Evolutionary conservation across 2,329 filamentous ascomycete species (phyloP), one percentile per base, ranked within the genome.

Genomic region (Paecilomyces sp.): DNA sequence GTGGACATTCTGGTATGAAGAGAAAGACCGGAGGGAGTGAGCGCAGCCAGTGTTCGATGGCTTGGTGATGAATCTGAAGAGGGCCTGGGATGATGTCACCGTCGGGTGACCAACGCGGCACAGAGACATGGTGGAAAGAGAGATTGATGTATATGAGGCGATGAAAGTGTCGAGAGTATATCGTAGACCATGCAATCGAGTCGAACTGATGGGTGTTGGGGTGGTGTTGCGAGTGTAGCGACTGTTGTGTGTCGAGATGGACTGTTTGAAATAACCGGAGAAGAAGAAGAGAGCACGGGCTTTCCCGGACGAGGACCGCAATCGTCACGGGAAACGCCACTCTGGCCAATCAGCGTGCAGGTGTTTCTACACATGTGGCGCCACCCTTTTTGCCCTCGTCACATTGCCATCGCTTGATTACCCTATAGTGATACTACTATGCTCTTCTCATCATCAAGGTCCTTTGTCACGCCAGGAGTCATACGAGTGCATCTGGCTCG

Each of bases 71-170:
- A 71, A 71, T 67, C 71, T 70, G 65, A 77, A 70, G 61, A 78
- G 67, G 53, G 73, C 71, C 63, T 74, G 66, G 65, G 77, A 80
- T 77, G 78, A 80, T 78, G 77, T 79, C 75, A 80, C 75, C 53
- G 75, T 65, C 52, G 68, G 68, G 30, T 71, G 73, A 64, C 75
- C 61, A 59, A 69, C 63, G 58, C 70, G 73, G 64, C 68, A 71
- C 60, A 78, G 65, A 59, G 74, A 75, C 77, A 80, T 80, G 58
- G 58, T 12, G 57, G 33, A 18, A n/a, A n/a, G 25, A 31, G 24
- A 54, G 30, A 59, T 52, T 41, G 36, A 25, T 31, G 51, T 57
- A 41, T 33, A 50, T 41, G 24, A 12, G 54, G 50, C 57, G 28
- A 61, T 60, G 36, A 52, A 7, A 57, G 55, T 57, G n/a, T 24